Base-by-base conservation (phyloP, 2,329 filamentous ascomycete species). In the Colletotrichum cereale region DNA sequence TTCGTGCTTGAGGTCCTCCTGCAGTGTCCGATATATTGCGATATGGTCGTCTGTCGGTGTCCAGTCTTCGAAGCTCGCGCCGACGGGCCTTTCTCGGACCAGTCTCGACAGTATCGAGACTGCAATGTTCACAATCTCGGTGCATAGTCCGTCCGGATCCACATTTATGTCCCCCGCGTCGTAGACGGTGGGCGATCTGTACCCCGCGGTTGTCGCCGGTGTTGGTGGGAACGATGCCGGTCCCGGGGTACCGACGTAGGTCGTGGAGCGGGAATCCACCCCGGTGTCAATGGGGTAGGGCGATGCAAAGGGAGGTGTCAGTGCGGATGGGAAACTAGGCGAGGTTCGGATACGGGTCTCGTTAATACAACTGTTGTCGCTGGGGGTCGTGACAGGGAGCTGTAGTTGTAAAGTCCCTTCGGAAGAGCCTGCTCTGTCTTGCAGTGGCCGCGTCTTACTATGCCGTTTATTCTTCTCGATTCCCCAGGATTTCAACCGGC, bases 401-500 rank as follows among this genome's bases (percentile, higher is more conserved):
- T n/a, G 14, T 16, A 21, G 21, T 8, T 40, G 34, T 2, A 2
- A n/a, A 4, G 16, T 18, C 21, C 21, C 21, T 16, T 42, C 18
- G 7, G 47, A 10, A 38, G 61, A 11, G 18, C n/a, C 12, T 14
- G 12, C 7, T 26, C 47, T 57, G 53, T 55, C 34, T 26, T 60
- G 34, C 24, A 16, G 18, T 5, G 53, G 29, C 48, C 26, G n/a
- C 14, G 52, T 29, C 7, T n/a, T 62, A n/a, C n/a, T n/a, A 14
- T 57, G 66, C 24, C 47, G 47, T 26, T 67, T 72, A 24, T 72
- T 72, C 55, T 72, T 72, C 50, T 56, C 66, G 50, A 72, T 53
- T 4, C 70, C 70, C 70, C 70, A 72, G 2, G 47, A 24, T 40
- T 62, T 69, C 24, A 72, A 71, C 29, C 70, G 50, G 14, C 55